phyloP scores from a whole-genome alignment of 129 eudicot genomes.

The Logfia minima region DNA sequence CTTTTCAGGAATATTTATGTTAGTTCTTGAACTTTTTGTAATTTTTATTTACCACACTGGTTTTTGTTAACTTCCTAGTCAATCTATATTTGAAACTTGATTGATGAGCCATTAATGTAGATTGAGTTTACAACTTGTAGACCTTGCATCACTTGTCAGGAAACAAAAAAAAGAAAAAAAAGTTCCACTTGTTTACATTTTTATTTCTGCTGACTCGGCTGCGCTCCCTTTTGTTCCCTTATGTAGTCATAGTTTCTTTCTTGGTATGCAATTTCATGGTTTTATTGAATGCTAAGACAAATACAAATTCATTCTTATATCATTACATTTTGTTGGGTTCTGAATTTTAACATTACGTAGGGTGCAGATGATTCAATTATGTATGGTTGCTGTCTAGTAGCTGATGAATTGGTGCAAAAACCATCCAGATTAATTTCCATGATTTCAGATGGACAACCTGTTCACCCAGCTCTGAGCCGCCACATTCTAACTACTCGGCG shows the following conservation, averaged over 20 bases:
- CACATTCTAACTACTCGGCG: constrained; percentile 81
- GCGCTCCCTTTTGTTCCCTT: background rate
- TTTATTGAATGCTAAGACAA: constrained; percentile 17
- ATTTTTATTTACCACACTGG: background rate
- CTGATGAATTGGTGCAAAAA: constrained; percentile 85
- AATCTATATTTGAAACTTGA: constrained; percentile 6
- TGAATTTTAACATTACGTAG: constrained; percentile 42
- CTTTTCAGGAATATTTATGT: constrained; percentile 2
- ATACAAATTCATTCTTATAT: constrained; percentile 15
- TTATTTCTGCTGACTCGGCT: background rate
- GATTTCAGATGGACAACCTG: constrained; percentile 63
- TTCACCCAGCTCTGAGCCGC: constrained; percentile 56
- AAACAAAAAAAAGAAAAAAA: background rate
- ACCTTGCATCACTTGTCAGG: constrained; percentile 7
- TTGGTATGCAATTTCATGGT: background rate
- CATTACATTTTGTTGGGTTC: constrained; percentile 10
- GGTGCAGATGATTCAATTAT: constrained; percentile 93
- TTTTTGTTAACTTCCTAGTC: constrained; percentile 7
- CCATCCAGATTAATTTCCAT: constrained; percentile 79
- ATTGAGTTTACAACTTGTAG: background rate
- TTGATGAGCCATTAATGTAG: constrained; percentile 7
- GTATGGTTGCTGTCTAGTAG: constrained; percentile 94
- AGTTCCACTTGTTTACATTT: constrained; percentile 7
- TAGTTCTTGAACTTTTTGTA: background rate
- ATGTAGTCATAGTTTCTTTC: constrained; percentile 25